Percentiles rank a stretch among this genome's conserved stretches.
phyloP scores from a whole-genome alignment of 257 asterid genomes.

The Lycium barbarum region DNA sequence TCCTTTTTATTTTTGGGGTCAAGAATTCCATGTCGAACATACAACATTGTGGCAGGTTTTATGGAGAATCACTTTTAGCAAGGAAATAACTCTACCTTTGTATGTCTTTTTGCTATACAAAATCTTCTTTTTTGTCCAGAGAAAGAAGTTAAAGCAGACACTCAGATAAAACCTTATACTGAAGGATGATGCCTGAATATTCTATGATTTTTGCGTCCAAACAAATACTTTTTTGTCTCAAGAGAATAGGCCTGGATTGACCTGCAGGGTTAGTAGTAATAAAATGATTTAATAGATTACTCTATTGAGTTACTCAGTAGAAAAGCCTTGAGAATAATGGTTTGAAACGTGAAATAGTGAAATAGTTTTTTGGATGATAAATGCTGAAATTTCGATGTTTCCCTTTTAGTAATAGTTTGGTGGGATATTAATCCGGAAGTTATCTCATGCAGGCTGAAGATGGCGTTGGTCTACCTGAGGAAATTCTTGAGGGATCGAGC shows the following conservation, averaged over 20 bases:
- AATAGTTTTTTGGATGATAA: background rate
- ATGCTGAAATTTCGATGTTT: slow-evolving; percentile 22
- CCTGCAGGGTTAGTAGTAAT: background rate
- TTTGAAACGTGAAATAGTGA: background rate
- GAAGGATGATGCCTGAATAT: background rate
- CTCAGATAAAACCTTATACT: background rate
- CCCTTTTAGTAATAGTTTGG: slow-evolving; percentile 14
- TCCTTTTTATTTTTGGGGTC: background rate
- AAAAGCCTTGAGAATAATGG: background rate
- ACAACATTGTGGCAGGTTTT: background rate
- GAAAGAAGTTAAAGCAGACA: background rate
- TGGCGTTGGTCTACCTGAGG: too few species aligned
- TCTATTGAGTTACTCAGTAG: background rate
- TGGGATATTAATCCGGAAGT: slow-evolving; percentile 11
- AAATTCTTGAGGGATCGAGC: too few species aligned
- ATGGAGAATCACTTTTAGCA: background rate
- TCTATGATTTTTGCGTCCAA: background rate
- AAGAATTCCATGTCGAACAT: background rate
- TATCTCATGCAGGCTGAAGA: slow-evolving; percentile 24
- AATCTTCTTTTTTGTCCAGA: background rate
- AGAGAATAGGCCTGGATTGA: background rate
- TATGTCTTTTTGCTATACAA: background rate
- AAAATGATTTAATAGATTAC: background rate
- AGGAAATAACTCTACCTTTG: background rate
- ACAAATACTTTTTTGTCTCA: background rate